phyloP scores from a whole-genome alignment of 2,329 filamentous ascomycete species.

The Zasmidium angulare region DNA sequence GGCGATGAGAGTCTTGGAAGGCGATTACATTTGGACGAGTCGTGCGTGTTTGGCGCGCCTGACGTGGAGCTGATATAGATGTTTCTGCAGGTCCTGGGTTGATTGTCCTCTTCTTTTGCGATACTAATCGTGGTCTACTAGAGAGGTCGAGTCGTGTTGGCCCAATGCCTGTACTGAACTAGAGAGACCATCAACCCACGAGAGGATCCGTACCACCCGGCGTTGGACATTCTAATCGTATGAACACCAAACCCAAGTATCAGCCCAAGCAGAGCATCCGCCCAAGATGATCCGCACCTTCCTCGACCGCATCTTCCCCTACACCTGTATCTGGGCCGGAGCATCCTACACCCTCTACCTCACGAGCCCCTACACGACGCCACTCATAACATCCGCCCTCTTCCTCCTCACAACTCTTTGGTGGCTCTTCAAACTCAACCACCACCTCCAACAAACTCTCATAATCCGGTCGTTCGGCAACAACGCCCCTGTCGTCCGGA shows the following conservation, averaged over 20 bases:
- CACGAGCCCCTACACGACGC: neutral
- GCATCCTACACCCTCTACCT: neutral
- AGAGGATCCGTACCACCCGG: too few species aligned
- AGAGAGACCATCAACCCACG: too few species aligned
- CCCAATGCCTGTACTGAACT: too few species aligned
- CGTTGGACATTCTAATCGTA: too few species aligned
- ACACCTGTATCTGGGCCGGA: constrained; percentile 5
- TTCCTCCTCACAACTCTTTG: neutral
- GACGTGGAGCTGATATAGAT: too few species aligned
- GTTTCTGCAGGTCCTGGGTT: too few species aligned
- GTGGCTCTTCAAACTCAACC: constrained; percentile 20
- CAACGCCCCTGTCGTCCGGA: constrained; percentile 43
- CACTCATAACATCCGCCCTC: neutral
- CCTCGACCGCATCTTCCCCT: constrained; percentile 10
- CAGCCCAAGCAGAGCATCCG: neutral
- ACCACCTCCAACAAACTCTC: constrained; percentile 37
- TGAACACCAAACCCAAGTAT: neutral
- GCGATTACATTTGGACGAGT: too few species aligned
- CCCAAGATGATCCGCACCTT: constrained; percentile 6
- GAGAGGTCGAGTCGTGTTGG: too few species aligned
- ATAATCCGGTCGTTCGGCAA: constrained; percentile 37
- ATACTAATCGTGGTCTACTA: too few species aligned
- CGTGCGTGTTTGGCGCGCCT: too few species aligned
- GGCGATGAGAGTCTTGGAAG: too few species aligned
- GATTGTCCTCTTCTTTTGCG: too few species aligned